Conservation (phyloP, 495 filamentous ascomycete genomes). For the Jackrogersella minutella region DNA sequence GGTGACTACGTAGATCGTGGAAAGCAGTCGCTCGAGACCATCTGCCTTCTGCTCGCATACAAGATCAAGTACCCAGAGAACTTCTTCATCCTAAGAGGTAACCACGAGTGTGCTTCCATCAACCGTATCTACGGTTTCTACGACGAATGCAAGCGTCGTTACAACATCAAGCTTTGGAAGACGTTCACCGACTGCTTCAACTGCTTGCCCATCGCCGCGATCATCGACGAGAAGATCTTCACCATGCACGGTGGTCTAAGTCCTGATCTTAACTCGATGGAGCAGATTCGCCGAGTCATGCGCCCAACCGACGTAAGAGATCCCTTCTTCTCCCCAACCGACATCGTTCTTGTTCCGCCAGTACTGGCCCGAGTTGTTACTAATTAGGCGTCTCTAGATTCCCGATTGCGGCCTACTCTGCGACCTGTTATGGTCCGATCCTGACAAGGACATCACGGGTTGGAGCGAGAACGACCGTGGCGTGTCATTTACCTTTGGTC, state of each 20-base stretch:
- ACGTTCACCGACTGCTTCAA: constrained; percentile 99
- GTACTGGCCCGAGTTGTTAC: constrained; percentile 26
- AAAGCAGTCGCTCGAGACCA: constrained; percentile 99
- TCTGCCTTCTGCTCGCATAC: constrained; percentile 97
- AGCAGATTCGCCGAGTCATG: constrained; percentile 99
- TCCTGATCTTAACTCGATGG: constrained; percentile 98
- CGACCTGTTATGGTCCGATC: constrained; percentile 98
- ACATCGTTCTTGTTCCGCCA: constrained; percentile 9
- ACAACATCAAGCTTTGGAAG: constrained; percentile 99
- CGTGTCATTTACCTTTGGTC: constrained; percentile 98
- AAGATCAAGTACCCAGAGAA: constrained; percentile 99
- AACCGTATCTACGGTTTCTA: constrained; percentile 99
- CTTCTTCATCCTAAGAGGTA: constrained; percentile 98
- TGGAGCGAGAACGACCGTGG: constrained; percentile 99
- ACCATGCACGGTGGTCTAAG: constrained; percentile 99
- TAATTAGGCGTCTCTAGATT: constrained; percentile 70
- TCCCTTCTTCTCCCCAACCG: neutral
- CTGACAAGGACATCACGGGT: constrained; percentile 99
- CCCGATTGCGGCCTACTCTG: constrained; percentile 97
- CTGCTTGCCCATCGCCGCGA: constrained; percentile 98
- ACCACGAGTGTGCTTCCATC: constrained; percentile 99
- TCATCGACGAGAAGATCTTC: constrained; percentile 99
- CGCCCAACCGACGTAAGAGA: constrained; percentile 92
- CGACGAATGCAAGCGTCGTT: constrained; percentile 98
- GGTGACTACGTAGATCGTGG: constrained; percentile 99